phyloP scores from a whole-genome alignment of 2,329 filamentous ascomycete genomes.

The Colletotrichum endophyticum region DNA sequence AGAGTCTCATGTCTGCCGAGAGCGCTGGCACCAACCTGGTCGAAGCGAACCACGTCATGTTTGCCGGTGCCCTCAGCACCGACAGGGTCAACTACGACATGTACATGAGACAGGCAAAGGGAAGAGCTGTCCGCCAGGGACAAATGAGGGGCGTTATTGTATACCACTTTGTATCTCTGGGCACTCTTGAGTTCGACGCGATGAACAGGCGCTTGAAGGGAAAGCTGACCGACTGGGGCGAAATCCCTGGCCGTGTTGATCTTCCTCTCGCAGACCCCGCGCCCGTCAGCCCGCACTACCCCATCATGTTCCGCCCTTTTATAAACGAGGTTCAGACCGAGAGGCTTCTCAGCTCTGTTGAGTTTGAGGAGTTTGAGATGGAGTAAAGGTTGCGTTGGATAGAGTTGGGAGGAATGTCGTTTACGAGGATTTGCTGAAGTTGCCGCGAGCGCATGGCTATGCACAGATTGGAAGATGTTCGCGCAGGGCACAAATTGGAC shows the following conservation, averaged over 20 bases:
- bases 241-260: background rate
- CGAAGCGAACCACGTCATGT: constrained; percentile 47
- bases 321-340: background rate
- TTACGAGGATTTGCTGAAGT: background rate
- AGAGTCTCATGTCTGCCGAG: constrained; percentile 41
- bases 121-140: constrained; percentile 42
- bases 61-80: constrained; percentile 37
- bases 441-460: background rate
- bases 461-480: background rate
- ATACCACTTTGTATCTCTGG: constrained; percentile 42
- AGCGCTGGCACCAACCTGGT: constrained; percentile 47
- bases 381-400: background rate
- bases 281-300: background rate
- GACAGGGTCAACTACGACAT: constrained; percentile 36
- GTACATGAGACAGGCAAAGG: constrained; percentile 44
- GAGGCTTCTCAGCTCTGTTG: constrained; percentile 4
- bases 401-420: background rate
- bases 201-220: constrained; percentile 24
- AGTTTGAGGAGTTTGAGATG: constrained; percentile 9
- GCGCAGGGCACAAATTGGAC: background rate
- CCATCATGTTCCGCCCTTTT: background rate
- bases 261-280: background rate
- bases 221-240: background rate
- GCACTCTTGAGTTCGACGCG: constrained; percentile 45
- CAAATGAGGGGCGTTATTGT: constrained; percentile 41